A percentile compares a stretch with the other conserved stretches of the same genome.
Evolutionary conservation across 78 protist species (phyloP).

Genomic region (Isochrysis galbana): DNA sequence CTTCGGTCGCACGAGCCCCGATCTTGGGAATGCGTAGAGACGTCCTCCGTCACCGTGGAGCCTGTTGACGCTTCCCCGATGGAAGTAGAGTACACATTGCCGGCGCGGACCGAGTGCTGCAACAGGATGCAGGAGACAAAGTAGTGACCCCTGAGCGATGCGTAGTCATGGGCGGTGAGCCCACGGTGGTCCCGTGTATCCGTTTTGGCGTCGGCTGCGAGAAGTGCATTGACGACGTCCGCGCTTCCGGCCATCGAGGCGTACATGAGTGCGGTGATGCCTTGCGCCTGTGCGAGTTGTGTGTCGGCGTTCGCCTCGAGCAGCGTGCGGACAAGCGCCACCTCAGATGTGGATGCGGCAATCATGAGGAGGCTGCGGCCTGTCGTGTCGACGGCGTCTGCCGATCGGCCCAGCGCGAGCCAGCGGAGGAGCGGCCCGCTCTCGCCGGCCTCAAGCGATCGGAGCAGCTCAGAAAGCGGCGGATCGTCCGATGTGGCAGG

Average conservation of each 20-base stretch:
- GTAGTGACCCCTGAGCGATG: background rate
- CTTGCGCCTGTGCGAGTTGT: background rate
- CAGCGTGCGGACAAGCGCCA: background rate
- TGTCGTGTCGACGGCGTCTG: background rate
- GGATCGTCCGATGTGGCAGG: too few relatives aligned
- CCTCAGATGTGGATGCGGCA: background rate
- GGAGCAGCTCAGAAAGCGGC: too few relatives aligned
- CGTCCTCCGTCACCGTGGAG: background rate
- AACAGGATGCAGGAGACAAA: background rate
- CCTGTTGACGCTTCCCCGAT: background rate
- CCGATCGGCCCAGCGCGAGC: background rate
- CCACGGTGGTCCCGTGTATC: background rate
- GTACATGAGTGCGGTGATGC: background rate
- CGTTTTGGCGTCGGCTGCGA: background rate
- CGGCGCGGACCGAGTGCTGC: background rate
- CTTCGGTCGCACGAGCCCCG: too few relatives aligned
- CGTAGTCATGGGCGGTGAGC: background rate
- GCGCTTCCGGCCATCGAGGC: background rate
- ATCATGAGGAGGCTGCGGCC: background rate
- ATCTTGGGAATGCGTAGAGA: too few relatives aligned
- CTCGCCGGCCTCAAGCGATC: background rate
- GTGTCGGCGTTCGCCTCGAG: background rate
- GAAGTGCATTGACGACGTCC: background rate
- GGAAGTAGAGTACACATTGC: background rate
- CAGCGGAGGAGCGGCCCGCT: background rate